Percentiles rank a stretch among this genome's conserved stretches.
phyloP scores from a whole-genome alignment of 345 rosid genomes.

The Camelina hispida region DNA sequence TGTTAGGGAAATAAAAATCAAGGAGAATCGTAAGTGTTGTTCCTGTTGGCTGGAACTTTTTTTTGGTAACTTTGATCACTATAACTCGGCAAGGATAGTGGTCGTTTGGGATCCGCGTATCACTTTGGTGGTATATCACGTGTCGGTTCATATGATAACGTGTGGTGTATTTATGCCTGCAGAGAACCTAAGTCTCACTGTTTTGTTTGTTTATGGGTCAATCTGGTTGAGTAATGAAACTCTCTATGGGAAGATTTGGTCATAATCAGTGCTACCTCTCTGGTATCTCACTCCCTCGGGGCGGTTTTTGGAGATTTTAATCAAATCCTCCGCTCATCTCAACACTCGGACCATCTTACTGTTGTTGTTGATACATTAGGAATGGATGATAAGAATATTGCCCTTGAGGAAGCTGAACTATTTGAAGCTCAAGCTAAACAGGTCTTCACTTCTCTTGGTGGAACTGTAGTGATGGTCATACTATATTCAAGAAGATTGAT shows the following conservation, averaged over 20 bases:
- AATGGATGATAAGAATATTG: neutral
- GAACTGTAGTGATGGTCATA: neutral
- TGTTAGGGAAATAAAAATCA: neutral
- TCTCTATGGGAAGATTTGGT: neutral
- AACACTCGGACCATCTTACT: neutral
- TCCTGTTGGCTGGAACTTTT: neutral
- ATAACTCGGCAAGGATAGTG: neutral
- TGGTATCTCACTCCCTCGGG: neutral
- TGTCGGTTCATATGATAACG: neutral
- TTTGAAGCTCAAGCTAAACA: neutral
- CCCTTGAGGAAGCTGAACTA: neutral
- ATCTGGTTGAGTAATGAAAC: neutral
- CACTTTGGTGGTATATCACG: neutral
- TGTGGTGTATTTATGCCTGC: neutral
- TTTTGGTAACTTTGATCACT: neutral
- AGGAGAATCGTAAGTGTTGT: neutral
- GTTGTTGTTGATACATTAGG: neutral
- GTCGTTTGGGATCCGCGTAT: neutral
- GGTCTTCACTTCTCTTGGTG: neutral
- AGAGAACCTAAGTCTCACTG: neutral
- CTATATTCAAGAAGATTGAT: neutral
- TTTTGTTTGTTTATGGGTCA: neutral
- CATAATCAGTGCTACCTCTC: accelerated
- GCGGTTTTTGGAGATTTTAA: neutral
- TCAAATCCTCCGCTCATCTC: neutral